Evolutionary conservation across 148 eudicot genomes (phyloP), one percentile per base, ranked within the genome.

Genomic region (Nyssa sinensis): DNA sequence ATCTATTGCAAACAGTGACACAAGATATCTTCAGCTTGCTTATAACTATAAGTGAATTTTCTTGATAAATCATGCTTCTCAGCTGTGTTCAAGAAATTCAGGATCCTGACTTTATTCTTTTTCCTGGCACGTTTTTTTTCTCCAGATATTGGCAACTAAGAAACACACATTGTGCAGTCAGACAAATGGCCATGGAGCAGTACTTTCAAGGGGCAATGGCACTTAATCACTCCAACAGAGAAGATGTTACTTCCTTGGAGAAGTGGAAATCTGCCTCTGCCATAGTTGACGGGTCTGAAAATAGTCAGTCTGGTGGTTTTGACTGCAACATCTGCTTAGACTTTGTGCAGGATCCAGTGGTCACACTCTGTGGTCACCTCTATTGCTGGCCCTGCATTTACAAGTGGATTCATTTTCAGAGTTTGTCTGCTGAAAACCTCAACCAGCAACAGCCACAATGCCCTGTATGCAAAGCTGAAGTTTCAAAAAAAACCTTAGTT

Each of bases 371-470:
- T 34, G 98, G 98, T 29, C 98, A 94, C 74, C 95, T 94, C 75
- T 94, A 88, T 64, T 94, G 98, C 66, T 94, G 98, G 98, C 98
- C 95, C 29, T 94, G 98, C 79, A 91, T 94, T 58, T 94, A 91
- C 84, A 81, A 80, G 69, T 94, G 98, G 98, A 84, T 94, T 19
- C 85, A 79, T 53, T 82, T 79, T 39, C 84, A 80, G 76, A 79
- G 61, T 67, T 27, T 59, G 53, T 68, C 84, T 1, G 33, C 81
- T 1, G 85, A 84, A 71, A 66, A 77, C 16, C 67, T 57, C 1
- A 66, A 83, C 27, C 70, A 76, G 11, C 86, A 81, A 63, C 59
- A 81, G 13, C 88, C 93, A 3, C 83, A 90, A 41, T 94, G 98
- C 81, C 98, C 98, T 7, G 92, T 94, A 5, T 94, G 98, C 87